A percentile compares a stretch with the other conserved stretches of the same genome.
Conservation (phyloP, 305 asterid species). For the Fraxinus floribunda region DNA sequence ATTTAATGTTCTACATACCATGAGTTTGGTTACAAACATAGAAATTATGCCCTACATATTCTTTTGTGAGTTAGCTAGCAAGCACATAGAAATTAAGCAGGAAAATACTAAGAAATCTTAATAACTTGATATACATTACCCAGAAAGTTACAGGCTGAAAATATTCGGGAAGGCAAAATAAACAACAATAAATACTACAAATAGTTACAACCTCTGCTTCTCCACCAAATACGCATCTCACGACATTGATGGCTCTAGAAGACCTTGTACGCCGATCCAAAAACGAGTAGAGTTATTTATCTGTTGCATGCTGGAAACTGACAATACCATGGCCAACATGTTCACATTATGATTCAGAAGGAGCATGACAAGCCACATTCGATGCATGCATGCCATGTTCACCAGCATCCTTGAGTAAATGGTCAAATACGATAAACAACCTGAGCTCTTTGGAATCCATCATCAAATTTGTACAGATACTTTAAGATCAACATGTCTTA, state of each 20-base stretch:
- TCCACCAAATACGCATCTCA: not conserved
- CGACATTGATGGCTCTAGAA: slow-evolving; percentile 12
- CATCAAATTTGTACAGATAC: slow-evolving; percentile 12
- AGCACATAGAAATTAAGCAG: not conserved
- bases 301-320: slow-evolving; percentile 9
- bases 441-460: slow-evolving; percentile 15
- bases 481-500: slow-evolving; percentile 16
- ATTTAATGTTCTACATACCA: not conserved
- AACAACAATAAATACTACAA: not conserved
- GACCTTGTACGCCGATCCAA: slow-evolving; percentile 9
- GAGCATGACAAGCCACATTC: not conserved
- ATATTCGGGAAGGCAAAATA: not conserved
- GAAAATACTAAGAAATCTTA: not conserved
- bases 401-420: not conserved
- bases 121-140: not conserved
- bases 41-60: not conserved
- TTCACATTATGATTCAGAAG: slow-evolving; percentile 11
- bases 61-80: not conserved
- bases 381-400: not conserved
- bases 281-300: not conserved
- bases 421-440: slow-evolving; percentile 21
- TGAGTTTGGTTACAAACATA: not conserved
- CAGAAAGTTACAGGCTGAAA: not conserved
- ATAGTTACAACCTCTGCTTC: slow-evolving; percentile 9
- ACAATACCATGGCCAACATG: not conserved